phyloP scores from a whole-genome alignment of 2,329 filamentous ascomycete genomes.

The Metarhizium guizhouense region DNA sequence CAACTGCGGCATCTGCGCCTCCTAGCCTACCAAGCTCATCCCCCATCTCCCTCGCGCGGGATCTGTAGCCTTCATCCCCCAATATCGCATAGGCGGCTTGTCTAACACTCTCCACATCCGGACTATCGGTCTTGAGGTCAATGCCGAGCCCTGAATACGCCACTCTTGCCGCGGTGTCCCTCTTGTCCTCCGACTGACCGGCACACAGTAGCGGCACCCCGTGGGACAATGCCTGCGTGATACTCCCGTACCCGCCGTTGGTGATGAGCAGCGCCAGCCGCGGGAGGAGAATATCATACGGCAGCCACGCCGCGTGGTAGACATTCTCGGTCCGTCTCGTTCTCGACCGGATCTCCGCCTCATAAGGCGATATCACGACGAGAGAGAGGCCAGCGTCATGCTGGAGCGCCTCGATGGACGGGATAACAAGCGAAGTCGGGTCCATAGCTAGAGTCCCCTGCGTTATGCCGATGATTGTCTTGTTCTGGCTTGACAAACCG shows the following conservation, averaged over 20 bases:
- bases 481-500: slow-evolving; percentile 15
- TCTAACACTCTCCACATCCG: slow-evolving; percentile 16
- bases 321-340: slow-evolving; percentile 18
- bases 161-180: slow-evolving; percentile 25
- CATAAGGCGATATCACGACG: slow-evolving; percentile 23
- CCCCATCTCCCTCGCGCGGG: slow-evolving; percentile 14
- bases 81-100: slow-evolving; percentile 17
- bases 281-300: slow-evolving; percentile 25
- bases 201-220: slow-evolving; percentile 26
- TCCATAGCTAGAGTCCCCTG: slow-evolving; percentile 29
- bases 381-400: slow-evolving; percentile 18
- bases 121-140: slow-evolving; percentile 26
- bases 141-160: slow-evolving; percentile 23
- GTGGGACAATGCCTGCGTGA: slow-evolving; percentile 26
- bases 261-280: slow-evolving; percentile 24
- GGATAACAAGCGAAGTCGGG: slow-evolving; percentile 27
- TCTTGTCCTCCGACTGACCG: slow-evolving; percentile 27
- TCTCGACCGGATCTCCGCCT: slow-evolving; percentile 15
- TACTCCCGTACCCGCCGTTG: slow-evolving; percentile 28
- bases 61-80: slow-evolving; percentile 12
- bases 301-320: slow-evolving; percentile 24
- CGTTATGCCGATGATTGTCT: slow-evolving; percentile 25
- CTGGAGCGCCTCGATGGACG: slow-evolving; percentile 23
- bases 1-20: slow-evolving; percentile 17
- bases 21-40: slow-evolving; percentile 20